Base-by-base conservation (phyloP, 2,329 filamentous ascomycete genomes). In the Colletotrichum sp. region DNA sequence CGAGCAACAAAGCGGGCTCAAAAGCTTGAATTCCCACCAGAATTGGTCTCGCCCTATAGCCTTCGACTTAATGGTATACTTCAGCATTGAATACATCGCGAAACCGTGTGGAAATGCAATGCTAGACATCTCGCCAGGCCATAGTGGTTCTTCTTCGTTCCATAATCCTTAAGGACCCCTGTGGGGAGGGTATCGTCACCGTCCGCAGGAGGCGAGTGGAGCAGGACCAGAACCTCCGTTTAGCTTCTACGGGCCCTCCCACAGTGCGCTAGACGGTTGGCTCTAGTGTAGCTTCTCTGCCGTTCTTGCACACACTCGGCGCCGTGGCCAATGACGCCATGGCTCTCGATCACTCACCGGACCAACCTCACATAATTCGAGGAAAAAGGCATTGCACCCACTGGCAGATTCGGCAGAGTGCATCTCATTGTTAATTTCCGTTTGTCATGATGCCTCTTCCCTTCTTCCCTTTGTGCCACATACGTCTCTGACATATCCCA, bases 281-380 rank as follows among this genome's bases (percentile, higher is more conserved):
- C 64, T 65, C 72, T 68, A 21, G n/a, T 48, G 57, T 12, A 60
- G 73, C 64, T 43, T 55, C 64, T 72, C 59, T 59, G 26, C n/a
- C 16, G 32, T 30, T 24, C n/a, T 39, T 24, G n/a, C 60, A 21
- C 39, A 32, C 26, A 30, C 34, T 66, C 68, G 28, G 34, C 48
- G 12, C 34, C 30, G 32, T 14, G 36, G 73, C 64, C 64, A 60
- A 76, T 76, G 74, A 76, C 74, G 74, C 74, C 74, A 76, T 69
- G 14, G 57, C 30, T 61, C 34, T 39, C 52, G 55, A 30, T 55
- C 18, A 14, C 48, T 36, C 9, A 26, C 43, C 48, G 30, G 52
- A 28, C 55, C 34, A 52, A 24, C 43, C n/a, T 55, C 16, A 30
- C 36, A 16, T 26, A 13, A 21, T 14, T 48, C 21, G 8, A 14